Percentiles rank a stretch among this genome's conserved stretches.
phyloP scores from a whole-genome alignment of 1,284 basidiomycete genomes.

The Bondarzewia mesenterica region DNA sequence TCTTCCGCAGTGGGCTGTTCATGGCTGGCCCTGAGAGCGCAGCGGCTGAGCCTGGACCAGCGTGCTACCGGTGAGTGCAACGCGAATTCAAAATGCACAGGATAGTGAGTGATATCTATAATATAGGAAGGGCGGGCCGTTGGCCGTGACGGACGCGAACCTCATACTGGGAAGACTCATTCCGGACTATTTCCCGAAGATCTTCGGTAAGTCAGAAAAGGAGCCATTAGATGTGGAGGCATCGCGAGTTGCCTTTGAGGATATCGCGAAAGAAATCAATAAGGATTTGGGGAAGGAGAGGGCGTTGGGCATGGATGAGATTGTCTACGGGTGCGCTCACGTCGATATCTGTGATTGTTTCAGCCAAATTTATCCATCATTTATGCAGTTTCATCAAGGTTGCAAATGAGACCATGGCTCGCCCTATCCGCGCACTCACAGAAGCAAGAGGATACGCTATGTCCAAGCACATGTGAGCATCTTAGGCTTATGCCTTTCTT shows the following conservation, averaged over 20 bases:
- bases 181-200: conserved; percentile 78
- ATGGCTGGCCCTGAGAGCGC: conserved; percentile 80
- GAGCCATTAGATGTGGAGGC: conserved; percentile 73
- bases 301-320: conserved; percentile 70
- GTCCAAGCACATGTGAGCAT: conserved; percentile 66
- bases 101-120: conserved; percentile 1
- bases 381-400: conserved; percentile 75
- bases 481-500: neutral
- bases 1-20: conserved; percentile 77
- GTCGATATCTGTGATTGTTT: neutral
- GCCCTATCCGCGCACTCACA: conserved; percentile 88
- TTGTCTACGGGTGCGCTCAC: conserved; percentile 68
- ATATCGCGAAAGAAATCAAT: conserved; percentile 64
- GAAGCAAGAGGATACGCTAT: conserved; percentile 87
- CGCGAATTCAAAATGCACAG: neutral
- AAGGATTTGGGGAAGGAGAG: conserved; percentile 39
- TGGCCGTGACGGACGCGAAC: conserved; percentile 86
- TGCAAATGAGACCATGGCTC: conserved; percentile 91
- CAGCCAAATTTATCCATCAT: neutral
- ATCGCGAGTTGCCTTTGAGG: conserved; percentile 55
- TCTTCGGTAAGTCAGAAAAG: conserved; percentile 82
- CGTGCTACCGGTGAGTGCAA: conserved; percentile 61
- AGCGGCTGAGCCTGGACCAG: conserved; percentile 79
- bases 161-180: conserved; percentile 78
- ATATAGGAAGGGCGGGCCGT: conserved; percentile 71